These are phyloP conservation scores for Penicillium sp. DNA, from an alignment of 2,329 filamentous ascomycete genomes.

Conservation along the genomic window DNA sequence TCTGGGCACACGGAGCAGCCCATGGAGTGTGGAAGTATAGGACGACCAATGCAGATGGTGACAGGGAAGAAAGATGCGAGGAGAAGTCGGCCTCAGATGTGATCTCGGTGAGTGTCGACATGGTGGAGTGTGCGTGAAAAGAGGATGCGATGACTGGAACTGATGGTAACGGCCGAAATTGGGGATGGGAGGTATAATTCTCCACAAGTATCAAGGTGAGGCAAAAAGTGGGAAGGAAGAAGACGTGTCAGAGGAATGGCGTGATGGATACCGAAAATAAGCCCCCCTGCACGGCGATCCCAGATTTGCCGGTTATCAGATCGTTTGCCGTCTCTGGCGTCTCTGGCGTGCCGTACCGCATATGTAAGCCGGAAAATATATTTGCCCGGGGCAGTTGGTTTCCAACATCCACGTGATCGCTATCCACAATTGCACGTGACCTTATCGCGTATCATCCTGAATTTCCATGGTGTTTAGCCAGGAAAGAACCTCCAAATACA, in stretches of 20 bases:
- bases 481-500: background rate
- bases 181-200: background rate
- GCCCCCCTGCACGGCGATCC: conserved; percentile 18
- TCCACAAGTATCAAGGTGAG: background rate
- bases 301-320: conserved; percentile 32
- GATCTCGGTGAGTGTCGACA: conserved; percentile 78
- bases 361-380: background rate
- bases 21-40: conserved; percentile 96
- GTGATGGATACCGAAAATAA: conserved; percentile 14
- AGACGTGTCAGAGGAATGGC: conserved; percentile 21
- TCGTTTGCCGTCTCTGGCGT: conserved; percentile 15
- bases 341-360: background rate
- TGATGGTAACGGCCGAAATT: background rate
- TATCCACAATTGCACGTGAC: background rate
- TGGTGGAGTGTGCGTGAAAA: conserved; percentile 39
- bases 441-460: conserved; percentile 18
- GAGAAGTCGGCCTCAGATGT: conserved; percentile 71
- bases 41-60: conserved; percentile 70
- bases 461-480: background rate
- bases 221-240: conserved; percentile 4
- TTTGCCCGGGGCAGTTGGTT: too few relatives aligned
- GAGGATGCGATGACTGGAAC: background rate
- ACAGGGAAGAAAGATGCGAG: conserved; percentile 62
- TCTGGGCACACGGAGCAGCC: conserved; percentile 94
- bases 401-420: rapidly evolving